Percentiles rank a stretch among this genome's conserved stretches.
Conservation (phyloP, 148 eudicot species). For the Persicaria maculosa region DNA sequence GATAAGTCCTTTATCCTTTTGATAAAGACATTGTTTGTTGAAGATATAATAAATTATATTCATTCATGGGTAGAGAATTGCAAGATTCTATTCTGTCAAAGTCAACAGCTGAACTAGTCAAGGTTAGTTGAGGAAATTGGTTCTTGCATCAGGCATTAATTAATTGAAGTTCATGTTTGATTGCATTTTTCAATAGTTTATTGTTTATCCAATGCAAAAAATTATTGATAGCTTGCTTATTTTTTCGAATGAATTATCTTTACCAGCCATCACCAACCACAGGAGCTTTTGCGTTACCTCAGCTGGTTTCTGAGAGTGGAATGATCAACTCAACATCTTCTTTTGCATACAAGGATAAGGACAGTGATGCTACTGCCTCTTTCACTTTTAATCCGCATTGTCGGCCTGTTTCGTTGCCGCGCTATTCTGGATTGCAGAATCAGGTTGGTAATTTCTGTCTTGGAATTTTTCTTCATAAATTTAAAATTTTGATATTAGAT, state of each 20-base stretch:
- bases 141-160: neutral
- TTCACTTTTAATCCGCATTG: constrained; percentile 24
- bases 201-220: neutral
- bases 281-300: constrained; percentile 35
- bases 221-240: neutral
- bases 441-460: constrained; percentile 27
- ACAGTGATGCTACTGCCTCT: constrained; percentile 23
- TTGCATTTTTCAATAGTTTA: neutral
- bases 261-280: constrained; percentile 55
- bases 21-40: neutral
- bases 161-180: neutral
- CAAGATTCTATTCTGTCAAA: constrained; percentile 2
- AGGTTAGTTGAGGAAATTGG: neutral
- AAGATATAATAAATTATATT: neutral
- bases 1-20: neutral
- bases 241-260: constrained; percentile 4
- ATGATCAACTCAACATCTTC: constrained; percentile 25
- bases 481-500: neutral
- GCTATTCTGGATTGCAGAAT: constrained; percentile 20
- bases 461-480: neutral
- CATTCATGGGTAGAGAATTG: neutral
- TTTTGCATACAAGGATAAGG: constrained; percentile 25
- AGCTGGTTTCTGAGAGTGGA: constrained; percentile 23
- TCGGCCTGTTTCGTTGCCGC: constrained; percentile 18
- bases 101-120: constrained; percentile 4